Evolutionary conservation across 306 rosid genomes (phyloP).

Genomic region (Comarum palustre): DNA sequence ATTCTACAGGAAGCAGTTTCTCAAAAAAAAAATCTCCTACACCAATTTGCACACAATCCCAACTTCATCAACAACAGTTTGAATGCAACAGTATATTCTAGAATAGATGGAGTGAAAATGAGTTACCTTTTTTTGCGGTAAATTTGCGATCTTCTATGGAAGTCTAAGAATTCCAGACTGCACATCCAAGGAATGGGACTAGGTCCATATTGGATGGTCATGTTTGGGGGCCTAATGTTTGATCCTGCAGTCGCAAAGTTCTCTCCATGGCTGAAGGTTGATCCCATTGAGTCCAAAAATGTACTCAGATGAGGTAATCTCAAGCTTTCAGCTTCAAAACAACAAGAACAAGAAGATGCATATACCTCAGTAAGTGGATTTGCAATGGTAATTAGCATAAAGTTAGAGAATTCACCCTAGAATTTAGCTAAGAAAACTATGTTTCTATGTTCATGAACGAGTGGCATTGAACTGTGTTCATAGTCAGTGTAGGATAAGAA

Average conservation of each 20-base stretch:
- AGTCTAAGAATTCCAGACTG: constrained; percentile 65
- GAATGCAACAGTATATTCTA: neutral
- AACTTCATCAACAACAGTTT: neutral
- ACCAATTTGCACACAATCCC: neutral
- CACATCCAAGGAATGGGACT: constrained; percentile 75
- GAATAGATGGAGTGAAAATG: neutral
- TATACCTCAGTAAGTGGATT: neutral
- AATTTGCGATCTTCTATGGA: constrained; percentile 46
- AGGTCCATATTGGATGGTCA: constrained; percentile 59
- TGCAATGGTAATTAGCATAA: neutral
- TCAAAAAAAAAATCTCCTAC: constrained; percentile 45
- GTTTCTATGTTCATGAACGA: neutral
- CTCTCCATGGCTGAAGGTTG: constrained; percentile 69
- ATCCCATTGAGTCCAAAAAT: constrained; percentile 64
- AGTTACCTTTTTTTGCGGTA: constrained; percentile 44
- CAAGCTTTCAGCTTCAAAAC: constrained; percentile 42
- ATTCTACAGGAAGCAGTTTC: too few species aligned
- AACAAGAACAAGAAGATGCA: neutral
- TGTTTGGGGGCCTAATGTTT: constrained; percentile 68
- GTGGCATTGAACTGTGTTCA: neutral
- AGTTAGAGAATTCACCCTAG: neutral
- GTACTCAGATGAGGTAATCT: constrained; percentile 62
- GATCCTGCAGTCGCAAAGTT: constrained; percentile 91
- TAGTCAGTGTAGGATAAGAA: neutral
- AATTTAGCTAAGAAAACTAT: neutral